Percentiles rank a stretch among this genome's conserved stretches.
Evolutionary conservation across 805 yeast genomes (phyloP).

Genomic region (Pachysolen tannophilus): DNA sequence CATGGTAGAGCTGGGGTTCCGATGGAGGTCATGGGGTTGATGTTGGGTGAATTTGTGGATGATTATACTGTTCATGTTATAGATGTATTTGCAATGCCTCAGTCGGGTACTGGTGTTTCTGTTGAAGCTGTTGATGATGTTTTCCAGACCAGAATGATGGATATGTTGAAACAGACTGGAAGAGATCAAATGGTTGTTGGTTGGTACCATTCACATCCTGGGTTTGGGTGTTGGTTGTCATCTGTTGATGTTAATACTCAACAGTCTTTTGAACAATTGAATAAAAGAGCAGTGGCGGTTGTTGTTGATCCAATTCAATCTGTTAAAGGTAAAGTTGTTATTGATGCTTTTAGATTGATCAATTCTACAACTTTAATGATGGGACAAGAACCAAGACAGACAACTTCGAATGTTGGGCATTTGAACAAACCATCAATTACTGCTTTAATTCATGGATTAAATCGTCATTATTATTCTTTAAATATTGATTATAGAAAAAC

Average conservation of each 20-base stretch:
- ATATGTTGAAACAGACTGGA: slow-evolving; percentile 98
- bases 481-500: slow-evolving; percentile 94
- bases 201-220: slow-evolving; percentile 99
- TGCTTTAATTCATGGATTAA: slow-evolving; percentile 93
- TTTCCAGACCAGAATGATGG: slow-evolving; percentile 99
- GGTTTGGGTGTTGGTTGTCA: slow-evolving; percentile 99
- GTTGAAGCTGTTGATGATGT: slow-evolving; percentile 99
- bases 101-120: slow-evolving; percentile 91
- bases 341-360: slow-evolving; percentile 95
- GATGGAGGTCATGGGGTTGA: slow-evolving; percentile 89
- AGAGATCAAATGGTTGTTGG: slow-evolving; percentile 99
- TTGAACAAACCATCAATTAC: slow-evolving; percentile 94
- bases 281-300: slow-evolving; percentile 94
- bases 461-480: slow-evolving; percentile 92
- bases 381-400: slow-evolving; percentile 97
- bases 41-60: slow-evolving; percentile 97
- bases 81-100: slow-evolving; percentile 99
- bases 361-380: slow-evolving; percentile 82
- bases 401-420: slow-evolving; percentile 92
- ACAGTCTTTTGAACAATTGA: slow-evolving; percentile 94
- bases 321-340: slow-evolving; percentile 97
- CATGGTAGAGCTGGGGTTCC: slow-evolving; percentile 91
- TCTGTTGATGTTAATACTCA: slow-evolving; percentile 97
- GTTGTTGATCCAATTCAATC: slow-evolving; percentile 98
- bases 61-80: slow-evolving; percentile 95